These are phyloP conservation scores for Monilinia laxa DNA, from an alignment of 2,329 filamentous ascomycete species.

Conservation along the genomic window DNA sequence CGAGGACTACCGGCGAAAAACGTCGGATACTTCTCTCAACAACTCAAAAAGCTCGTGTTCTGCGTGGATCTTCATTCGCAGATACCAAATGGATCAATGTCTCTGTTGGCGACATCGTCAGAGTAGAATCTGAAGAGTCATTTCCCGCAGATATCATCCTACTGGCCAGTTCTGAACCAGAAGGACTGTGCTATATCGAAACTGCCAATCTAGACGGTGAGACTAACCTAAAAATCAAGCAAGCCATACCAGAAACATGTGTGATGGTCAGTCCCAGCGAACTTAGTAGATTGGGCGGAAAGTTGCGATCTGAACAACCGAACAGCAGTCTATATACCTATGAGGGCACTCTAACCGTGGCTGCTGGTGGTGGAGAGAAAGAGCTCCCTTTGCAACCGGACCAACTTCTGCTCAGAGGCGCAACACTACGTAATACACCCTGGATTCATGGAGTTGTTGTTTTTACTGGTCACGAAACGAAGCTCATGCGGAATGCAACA, in stretches of 20 bases:
- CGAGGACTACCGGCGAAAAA: conserved; percentile 88
- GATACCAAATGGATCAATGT: conserved; percentile 94
- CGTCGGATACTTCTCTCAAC: conserved; percentile 84
- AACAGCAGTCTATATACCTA: conserved; percentile 99
- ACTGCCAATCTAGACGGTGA: conserved; percentile 97
- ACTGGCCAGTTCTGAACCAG: conserved; percentile 91
- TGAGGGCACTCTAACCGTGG: conserved; percentile 91
- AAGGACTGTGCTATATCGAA: conserved; percentile 97
- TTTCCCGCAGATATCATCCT: conserved; percentile 94
- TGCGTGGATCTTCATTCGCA: conserved; percentile 80
- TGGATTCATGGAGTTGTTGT: conserved; percentile 97
- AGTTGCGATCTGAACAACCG: conserved; percentile 90
- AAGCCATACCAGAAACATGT: conserved; percentile 89
- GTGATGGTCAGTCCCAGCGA: conserved; percentile 83
- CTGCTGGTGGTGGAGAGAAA: conserved; percentile 87
- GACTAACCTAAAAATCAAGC: conserved; percentile 98
- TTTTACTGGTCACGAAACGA: conserved; percentile 97
- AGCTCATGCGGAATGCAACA: conserved; percentile 97
- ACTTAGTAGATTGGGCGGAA: conserved; percentile 79
- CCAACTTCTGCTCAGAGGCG: conserved; percentile 87
- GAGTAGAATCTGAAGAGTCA: conserved; percentile 90
- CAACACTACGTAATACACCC: conserved; percentile 90
- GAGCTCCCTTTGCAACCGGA: conserved; percentile 87
- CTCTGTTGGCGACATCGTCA: conserved; percentile 85
- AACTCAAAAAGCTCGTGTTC: conserved; percentile 80